Percentiles rank a stretch among this genome's conserved stretches.
Evolutionary conservation across 2,329 filamentous ascomycete species (phyloP).

Genomic region (Trichoderma sp.): DNA sequence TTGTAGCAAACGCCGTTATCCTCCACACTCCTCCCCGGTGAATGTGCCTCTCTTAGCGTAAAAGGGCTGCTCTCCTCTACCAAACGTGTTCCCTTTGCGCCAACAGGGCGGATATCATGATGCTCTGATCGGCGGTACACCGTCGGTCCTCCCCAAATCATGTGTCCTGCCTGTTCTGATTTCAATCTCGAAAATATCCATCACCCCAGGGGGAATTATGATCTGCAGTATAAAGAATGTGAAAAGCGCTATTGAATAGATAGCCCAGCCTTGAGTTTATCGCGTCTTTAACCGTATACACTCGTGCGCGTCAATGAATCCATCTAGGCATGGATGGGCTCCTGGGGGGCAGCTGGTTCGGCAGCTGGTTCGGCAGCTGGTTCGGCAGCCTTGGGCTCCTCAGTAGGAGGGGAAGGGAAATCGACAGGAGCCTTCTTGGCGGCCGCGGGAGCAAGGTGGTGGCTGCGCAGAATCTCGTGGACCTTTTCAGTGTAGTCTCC

Average conservation of each 20-base stretch:
- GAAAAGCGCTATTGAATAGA: conserved; percentile 27
- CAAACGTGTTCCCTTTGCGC: not conserved
- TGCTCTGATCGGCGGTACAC: not conserved
- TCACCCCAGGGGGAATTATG: conserved; percentile 26
- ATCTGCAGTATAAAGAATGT: conserved; percentile 28
- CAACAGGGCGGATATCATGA: conserved; percentile 8
- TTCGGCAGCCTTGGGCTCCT: conserved; percentile 33
- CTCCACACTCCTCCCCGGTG: conserved; percentile 1
- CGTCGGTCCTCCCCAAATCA: not conserved
- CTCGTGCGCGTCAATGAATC: not conserved
- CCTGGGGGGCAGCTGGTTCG: conserved; percentile 27
- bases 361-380: conserved; percentile 26
- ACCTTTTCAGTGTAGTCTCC: conserved; percentile 67
- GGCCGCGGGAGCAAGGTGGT: conserved; percentile 42
- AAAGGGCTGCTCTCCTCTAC: not conserved
- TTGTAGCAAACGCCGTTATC: conserved; percentile 10
- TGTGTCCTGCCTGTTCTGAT: not conserved
- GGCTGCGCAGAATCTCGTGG: conserved; percentile 58
- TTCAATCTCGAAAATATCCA: conserved; percentile 11
- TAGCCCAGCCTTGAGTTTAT: conserved; percentile 28
- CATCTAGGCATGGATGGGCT: conserved; percentile 33
- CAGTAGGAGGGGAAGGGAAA: conserved; percentile 38
- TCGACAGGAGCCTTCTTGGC: conserved; percentile 37
- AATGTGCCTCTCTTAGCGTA: not conserved
- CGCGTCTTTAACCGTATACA: not conserved